Conservation (phyloP, 805 yeast genomes). For the Barnettozyma sp. region DNA sequence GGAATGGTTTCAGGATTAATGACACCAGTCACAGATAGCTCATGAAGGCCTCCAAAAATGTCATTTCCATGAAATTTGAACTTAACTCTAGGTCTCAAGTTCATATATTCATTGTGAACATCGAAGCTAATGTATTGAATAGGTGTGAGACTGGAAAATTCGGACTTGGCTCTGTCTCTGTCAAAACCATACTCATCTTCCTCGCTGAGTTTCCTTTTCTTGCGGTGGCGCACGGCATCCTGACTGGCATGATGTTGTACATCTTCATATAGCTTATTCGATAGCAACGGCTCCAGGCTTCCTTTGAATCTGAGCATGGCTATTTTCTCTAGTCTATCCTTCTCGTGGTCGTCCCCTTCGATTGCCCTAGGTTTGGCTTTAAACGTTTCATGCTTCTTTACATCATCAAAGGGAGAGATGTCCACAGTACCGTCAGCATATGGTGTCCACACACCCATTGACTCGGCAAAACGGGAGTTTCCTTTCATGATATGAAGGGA, state of each 20-base stretch:
- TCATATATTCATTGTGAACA: conserved; percentile 29
- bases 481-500: conserved; percentile 55
- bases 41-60: conserved; percentile 73
- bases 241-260: conserved; percentile 16
- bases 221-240: conserved; percentile 18
- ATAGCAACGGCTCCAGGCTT: conserved; percentile 29
- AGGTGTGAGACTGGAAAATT: conserved; percentile 51
- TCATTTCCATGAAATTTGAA: conserved; percentile 53
- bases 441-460: conserved; percentile 66
- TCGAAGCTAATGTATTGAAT: conserved; percentile 44
- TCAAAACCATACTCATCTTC: conserved; percentile 14
- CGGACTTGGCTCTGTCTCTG: conserved; percentile 22
- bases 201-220: conserved; percentile 7
- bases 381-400: conserved; percentile 35
- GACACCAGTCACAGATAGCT: conserved; percentile 44
- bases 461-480: conserved; percentile 49
- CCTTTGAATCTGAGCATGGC: conserved; percentile 64
- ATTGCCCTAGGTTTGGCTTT: conserved; percentile 20
- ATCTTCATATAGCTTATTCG: conserved; percentile 36
- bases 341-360: conserved; percentile 42
- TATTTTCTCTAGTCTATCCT: conserved; percentile 31
- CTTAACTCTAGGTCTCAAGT: conserved; percentile 20
- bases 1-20: conserved; percentile 56
- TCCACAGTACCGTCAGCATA: conserved; percentile 68
- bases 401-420: conserved; percentile 49